Base-by-base conservation (phyloP, 2,329 filamentous ascomycete species). In the Annulohypoxylon truncatum region DNA sequence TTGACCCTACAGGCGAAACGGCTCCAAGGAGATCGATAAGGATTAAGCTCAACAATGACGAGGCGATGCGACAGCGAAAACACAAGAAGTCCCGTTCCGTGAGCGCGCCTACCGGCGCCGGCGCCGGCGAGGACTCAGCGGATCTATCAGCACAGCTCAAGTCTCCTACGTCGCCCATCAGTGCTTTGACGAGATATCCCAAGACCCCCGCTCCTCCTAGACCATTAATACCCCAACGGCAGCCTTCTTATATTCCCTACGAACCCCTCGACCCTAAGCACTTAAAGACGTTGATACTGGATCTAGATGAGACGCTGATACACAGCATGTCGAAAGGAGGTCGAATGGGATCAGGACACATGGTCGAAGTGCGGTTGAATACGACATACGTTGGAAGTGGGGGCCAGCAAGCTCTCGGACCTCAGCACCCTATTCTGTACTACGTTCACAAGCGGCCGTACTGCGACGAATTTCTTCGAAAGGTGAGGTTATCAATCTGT, bases 371-470 rank as follows among this genome's bases (percentile, higher is more conserved):
- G 69, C 94, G 94, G 74, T 85, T 97, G 66, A 92, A 92, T 77
- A 90, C 90, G 62, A 89, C 89, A 67, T 81, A 88, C 59, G 86
- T 93, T 46, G 90, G 88, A 58, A 86, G 88, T 50, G 89, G 88
- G 29, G 89, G 90, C 24, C 86, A 89, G 71, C 83, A 88, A 18
- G 86, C 84, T 20, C 82, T 92, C 24, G 93, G 92, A 6, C 93
- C 94, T 40, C 95, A 97, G 76, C 94, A 99, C 77, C 96, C 96
- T 0, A 98, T 99, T 71, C 82, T 99, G 67, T 99, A 99, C 82
- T 99, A 97, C 83, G 96, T 99, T 54, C 96, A 99, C 82, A 98
- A 99, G 81, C 90, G 96, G 69, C 96, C 96, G 33, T 91, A 96
- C 77, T 99, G 96, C 79, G 96, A 99, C 79, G 95, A 98, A 73